These are phyloP conservation scores for Cytospora mali DNA, from an alignment of 2,329 filamentous ascomycete genomes.

Conservation along the genomic window DNA sequence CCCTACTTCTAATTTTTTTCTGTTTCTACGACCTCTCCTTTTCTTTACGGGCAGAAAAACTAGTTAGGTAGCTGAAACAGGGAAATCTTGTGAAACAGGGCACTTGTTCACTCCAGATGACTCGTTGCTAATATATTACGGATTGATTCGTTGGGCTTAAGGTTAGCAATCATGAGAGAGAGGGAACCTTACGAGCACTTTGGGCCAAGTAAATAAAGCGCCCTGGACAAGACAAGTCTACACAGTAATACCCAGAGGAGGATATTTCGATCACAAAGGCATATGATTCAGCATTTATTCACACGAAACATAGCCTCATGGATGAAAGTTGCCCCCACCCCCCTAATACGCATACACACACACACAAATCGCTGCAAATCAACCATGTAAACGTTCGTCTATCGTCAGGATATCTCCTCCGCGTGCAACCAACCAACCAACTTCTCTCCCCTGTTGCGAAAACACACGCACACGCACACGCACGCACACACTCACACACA, in stretches of 20 bases:
- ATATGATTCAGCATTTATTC: not conserved
- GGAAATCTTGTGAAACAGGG: not conserved
- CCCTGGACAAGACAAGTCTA: not conserved
- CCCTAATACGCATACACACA: too few species aligned
- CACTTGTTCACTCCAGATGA: not conserved
- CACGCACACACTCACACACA: too few species aligned
- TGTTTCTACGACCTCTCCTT: not conserved
- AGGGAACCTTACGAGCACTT: too few species aligned
- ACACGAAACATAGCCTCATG: not conserved
- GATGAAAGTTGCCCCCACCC: too few species aligned
- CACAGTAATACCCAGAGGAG: not conserved
- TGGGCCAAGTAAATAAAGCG: too few species aligned
- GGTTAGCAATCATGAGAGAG: too few species aligned
- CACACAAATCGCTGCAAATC: not conserved
- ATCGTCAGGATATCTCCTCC: slow-evolving; percentile 21
- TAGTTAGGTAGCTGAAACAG: too few species aligned
- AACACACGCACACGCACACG: too few species aligned
- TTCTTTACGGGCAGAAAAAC: not conserved
- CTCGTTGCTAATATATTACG: not conserved
- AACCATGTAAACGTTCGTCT: slow-evolving; percentile 17
- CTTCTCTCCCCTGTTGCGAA: not conserved
- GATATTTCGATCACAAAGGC: not conserved
- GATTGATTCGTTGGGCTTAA: not conserved
- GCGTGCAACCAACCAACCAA: slow-evolving; percentile 17
- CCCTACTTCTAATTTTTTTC: not conserved